Conservation (phyloP, 441 rosid genomes). For the Hura crepitans region DNA sequence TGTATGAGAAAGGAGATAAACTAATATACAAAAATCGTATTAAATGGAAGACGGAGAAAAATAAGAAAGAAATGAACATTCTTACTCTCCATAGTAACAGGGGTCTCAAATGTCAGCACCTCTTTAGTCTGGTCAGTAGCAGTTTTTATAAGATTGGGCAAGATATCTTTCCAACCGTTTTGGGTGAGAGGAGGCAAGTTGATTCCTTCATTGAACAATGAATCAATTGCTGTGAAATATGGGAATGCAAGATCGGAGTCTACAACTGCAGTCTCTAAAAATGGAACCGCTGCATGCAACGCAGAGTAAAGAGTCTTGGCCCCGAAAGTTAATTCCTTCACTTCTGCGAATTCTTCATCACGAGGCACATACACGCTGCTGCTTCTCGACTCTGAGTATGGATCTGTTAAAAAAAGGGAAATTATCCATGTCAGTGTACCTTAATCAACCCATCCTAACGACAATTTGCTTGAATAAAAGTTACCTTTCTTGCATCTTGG, state of each 20-base stretch:
- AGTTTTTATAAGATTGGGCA: conserved; percentile 53
- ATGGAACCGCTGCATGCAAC: conserved; percentile 50
- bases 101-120: conserved; percentile 52
- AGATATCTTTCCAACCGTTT: conserved; percentile 33
- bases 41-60: no score
- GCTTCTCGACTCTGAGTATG: conserved; percentile 41
- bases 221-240: conserved; percentile 51
- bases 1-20: background rate
- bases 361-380: conserved; percentile 57
- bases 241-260: conserved; percentile 50
- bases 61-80: background rate
- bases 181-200: conserved; percentile 33
- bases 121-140: conserved; percentile 29
- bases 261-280: conserved; percentile 33
- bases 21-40: no score
- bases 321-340: conserved; percentile 44
- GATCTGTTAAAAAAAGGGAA: no score
- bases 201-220: conserved; percentile 58
- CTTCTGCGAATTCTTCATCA: conserved; percentile 56
- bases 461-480: background rate
- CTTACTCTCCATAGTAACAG: conserved; percentile 48
- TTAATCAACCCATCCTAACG: no score
- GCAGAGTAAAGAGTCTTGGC: conserved; percentile 50
- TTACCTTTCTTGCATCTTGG: conserved; percentile 30
- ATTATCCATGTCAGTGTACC: no score